phyloP scores from a whole-genome alignment of 768 basidiomycete genomes.

The Lentinula sp. region DNA sequence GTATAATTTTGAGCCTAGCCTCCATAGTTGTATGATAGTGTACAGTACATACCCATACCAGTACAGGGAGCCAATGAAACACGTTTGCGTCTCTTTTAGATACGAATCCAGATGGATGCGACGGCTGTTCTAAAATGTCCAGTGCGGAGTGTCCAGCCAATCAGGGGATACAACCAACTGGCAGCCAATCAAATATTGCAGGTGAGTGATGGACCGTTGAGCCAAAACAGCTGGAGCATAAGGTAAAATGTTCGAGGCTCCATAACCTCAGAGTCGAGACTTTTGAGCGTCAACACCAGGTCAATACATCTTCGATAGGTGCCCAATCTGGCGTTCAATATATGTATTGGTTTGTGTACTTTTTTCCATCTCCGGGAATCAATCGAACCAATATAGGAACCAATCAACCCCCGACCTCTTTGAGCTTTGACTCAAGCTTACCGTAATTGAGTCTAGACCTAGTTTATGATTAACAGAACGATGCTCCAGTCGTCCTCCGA shows the following conservation, averaged over 20 bases:
- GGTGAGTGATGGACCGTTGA: background rate
- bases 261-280: background rate
- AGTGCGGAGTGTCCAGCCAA: background rate
- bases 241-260: background rate
- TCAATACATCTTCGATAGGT: background rate
- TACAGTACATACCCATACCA: background rate
- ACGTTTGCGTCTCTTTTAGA: background rate
- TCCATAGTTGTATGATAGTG: background rate
- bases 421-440: background rate
- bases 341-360: too few relatives aligned
- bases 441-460: background rate
- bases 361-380: too few relatives aligned
- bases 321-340: too few relatives aligned
- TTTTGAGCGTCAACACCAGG: background rate
- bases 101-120: background rate
- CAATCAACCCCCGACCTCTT: background rate
- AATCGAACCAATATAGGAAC: background rate
- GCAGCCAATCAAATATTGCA: background rate
- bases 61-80: background rate
- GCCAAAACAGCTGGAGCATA: background rate
- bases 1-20: background rate
- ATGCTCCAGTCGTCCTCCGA: conserved; percentile 46
- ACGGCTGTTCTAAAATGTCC: too few relatives aligned
- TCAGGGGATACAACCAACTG: background rate
- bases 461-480: conserved; percentile 40